phyloP scores from a whole-genome alignment of 495 filamentous ascomycete species.

The Aspergillus hancockii region DNA sequence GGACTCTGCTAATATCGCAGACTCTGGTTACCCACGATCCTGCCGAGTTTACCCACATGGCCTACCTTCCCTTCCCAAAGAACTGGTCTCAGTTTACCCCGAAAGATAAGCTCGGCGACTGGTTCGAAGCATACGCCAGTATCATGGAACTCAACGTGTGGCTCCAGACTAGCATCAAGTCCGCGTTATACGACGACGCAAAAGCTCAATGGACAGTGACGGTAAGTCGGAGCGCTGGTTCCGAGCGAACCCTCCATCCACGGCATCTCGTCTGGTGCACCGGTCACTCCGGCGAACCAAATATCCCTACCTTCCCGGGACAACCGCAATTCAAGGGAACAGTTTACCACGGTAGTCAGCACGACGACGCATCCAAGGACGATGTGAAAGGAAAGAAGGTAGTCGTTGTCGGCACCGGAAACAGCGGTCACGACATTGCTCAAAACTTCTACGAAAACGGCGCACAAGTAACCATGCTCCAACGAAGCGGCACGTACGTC shows the following conservation, averaged over 20 bases:
- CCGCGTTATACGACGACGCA: constrained; percentile 53
- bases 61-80: constrained; percentile 69
- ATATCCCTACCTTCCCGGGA: constrained; percentile 46
- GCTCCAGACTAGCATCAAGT: constrained; percentile 55
- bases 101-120: constrained; percentile 78
- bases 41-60: constrained; percentile 73
- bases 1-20: constrained; percentile 12
- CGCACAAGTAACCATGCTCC: constrained; percentile 72
- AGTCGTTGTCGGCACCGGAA: constrained; percentile 79
- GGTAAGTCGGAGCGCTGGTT: constrained; percentile 48
- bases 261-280: constrained; percentile 52
- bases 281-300: constrained; percentile 51
- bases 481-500: constrained; percentile 74
- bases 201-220: constrained; percentile 60
- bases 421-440: constrained; percentile 82
- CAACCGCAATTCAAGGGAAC: constrained; percentile 49
- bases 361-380: constrained; percentile 37
- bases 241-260: constrained; percentile 42
- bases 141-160: constrained; percentile 76
- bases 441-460: constrained; percentile 81
- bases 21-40: constrained; percentile 68
- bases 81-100: constrained; percentile 72
- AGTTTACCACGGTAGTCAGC: constrained; percentile 46
- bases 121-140: constrained; percentile 72
- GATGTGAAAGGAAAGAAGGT: constrained; percentile 62